A percentile compares a stretch with the other conserved stretches of the same genome.
Evolutionary conservation across 345 rosid genomes (phyloP).

Genomic region (Eutrema yunnanense): DNA sequence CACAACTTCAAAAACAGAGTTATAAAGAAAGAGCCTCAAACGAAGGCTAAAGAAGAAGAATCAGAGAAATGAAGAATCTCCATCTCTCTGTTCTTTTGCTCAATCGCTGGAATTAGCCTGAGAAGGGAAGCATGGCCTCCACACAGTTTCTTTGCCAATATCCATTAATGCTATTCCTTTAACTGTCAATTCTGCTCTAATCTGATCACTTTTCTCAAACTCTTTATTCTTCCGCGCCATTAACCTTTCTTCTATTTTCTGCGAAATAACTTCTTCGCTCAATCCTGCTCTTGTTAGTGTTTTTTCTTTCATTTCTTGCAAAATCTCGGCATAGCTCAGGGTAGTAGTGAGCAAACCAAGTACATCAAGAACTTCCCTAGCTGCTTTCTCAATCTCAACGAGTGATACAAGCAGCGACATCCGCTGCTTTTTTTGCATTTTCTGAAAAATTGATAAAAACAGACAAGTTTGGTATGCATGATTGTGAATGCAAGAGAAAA

Average conservation of each 20-base stretch:
- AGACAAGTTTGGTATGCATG: background rate
- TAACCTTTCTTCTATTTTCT: slow-evolving; percentile 52
- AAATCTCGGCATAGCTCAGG: slow-evolving; percentile 52
- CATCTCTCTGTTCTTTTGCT: background rate
- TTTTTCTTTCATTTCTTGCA: slow-evolving; percentile 56
- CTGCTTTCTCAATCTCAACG: slow-evolving; percentile 49
- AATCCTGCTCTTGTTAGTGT: slow-evolving; percentile 64
- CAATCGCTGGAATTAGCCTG: slow-evolving; percentile 16
- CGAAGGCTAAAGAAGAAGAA: slow-evolving; percentile 1
- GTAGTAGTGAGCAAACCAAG: slow-evolving; percentile 60
- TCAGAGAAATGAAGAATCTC: background rate
- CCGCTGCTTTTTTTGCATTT: slow-evolving; percentile 65
- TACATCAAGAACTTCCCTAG: slow-evolving; percentile 46
- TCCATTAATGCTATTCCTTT: slow-evolving; percentile 88
- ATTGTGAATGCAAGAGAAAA: background rate
- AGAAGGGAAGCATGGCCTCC: slow-evolving; percentile 74
- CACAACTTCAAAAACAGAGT: slow-evolving; percentile 2
- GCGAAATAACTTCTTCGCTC: slow-evolving; percentile 45
- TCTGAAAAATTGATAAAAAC: slow-evolving; percentile 40
- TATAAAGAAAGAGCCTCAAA: background rate
- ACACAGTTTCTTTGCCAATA: slow-evolving; percentile 60
- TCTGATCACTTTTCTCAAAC: slow-evolving; percentile 58
- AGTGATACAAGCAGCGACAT: slow-evolving; percentile 55
- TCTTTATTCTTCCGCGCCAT: slow-evolving; percentile 62
- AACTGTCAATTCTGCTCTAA: slow-evolving; percentile 52